These are phyloP conservation scores for Boletus hoseneyae DNA, from an alignment of 1,284 basidiomycete species.

Conservation along the genomic window DNA sequence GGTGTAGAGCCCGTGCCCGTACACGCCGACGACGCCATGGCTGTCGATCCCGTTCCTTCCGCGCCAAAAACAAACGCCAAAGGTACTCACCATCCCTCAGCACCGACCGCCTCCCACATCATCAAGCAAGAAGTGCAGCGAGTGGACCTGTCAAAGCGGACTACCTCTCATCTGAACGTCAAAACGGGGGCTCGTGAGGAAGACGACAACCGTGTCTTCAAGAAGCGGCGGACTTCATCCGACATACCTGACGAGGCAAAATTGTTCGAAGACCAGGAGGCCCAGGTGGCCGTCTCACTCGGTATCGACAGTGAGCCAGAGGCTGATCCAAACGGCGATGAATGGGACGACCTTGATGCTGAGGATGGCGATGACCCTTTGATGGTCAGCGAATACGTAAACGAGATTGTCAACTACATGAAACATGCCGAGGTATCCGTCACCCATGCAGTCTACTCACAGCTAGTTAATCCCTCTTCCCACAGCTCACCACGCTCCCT, in stretches of 20 bases:
- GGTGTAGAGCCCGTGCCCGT: conserved; percentile 35
- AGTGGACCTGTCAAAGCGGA: conserved; percentile 28
- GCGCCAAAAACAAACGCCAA: conserved; percentile 4
- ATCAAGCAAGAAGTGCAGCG: conserved; percentile 31
- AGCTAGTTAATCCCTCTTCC: conserved; percentile 8
- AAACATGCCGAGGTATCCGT: conserved; percentile 61
- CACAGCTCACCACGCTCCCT: conserved; percentile 76
- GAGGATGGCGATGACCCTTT: conserved; percentile 93
- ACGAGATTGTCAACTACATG: conserved; percentile 93
- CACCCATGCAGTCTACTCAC: conserved; percentile 6
- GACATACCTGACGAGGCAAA: conserved; percentile 54
- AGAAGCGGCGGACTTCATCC: conserved; percentile 73
- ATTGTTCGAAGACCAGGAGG: conserved; percentile 27
- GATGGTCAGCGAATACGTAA: conserved; percentile 97
- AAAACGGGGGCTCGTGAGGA: conserved; percentile 39
- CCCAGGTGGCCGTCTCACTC: conserved; percentile 36
- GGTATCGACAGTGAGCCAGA: conserved; percentile 44
- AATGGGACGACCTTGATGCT: conserved; percentile 88
- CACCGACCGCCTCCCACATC: conserved; percentile 11
- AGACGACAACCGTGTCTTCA: conserved; percentile 53
- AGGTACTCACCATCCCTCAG: conserved; percentile 12
- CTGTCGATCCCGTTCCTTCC: conserved; percentile 40
- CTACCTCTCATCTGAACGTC: conserved; percentile 25
- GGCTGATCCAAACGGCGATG: conserved; percentile 57
- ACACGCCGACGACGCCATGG: conserved; percentile 54